Base-by-base conservation (phyloP, 1,284 basidiomycete species). In the Apiotrichum domesticum region DNA sequence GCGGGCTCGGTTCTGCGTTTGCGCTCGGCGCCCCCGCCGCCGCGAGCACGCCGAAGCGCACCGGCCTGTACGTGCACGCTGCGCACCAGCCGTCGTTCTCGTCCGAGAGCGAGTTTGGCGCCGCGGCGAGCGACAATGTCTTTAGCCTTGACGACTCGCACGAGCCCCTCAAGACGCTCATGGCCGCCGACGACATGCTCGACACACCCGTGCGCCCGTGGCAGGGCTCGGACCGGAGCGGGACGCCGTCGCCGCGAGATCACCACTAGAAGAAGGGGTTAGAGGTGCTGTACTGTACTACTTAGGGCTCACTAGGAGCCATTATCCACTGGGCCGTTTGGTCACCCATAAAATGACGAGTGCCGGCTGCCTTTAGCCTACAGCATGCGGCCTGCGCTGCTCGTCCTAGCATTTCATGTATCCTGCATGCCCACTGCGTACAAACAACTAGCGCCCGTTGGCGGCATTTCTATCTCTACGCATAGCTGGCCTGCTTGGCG, bases 141-240 rank as follows among this genome's bases (percentile, higher is more conserved):
- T 68, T 68, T 47, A 58, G 55, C 9, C 58, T 68, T 11, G 66
- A 68, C 35, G 66, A 68, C 39, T 41, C 45, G 37, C 44, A 53
- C 4, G 52, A 45, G 14, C 10, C 35, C 39, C 51, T 48, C 41
- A 33, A 13, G 15, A 32, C 52, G 10, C 41, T 15, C 41, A 15
- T 34, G 45, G 29, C 45, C 14, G 32, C 45, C 7, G 48, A 57
- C 50, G 53, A 52, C 34, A n/a, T 44, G 6, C 52, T 56, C 34
- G 48, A 49, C 35, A 34, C 49, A 14, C 56, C 54, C 1, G 21
- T 50, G 29, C 43, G 56, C 37, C 56, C 60, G 35, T 54, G 60
- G 54, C 42, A 56, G 3, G 53, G 32, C 14, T 40, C 37, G 29
- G 49, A 58, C n/a, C 51, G 60, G 3, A 58, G 51, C 46, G 43